Evolutionary conservation across 768 basidiomycete species (phyloP).

Genomic region (Leccinum incarnatum): DNA sequence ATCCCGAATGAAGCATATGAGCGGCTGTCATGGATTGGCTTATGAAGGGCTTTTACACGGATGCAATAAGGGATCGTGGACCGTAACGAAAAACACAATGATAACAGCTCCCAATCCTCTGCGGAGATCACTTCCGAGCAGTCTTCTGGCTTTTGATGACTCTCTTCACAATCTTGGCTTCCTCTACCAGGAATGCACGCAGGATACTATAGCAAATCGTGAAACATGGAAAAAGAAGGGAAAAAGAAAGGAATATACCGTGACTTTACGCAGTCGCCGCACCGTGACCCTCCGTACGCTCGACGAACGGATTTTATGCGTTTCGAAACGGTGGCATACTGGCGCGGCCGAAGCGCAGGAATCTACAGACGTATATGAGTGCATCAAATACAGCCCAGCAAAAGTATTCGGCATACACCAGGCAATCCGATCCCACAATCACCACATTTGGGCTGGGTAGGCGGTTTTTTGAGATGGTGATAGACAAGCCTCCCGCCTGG

Average conservation of each 20-base stretch:
- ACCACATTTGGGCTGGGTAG: conserved; percentile 92
- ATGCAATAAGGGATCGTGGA: conserved; percentile 17
- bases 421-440: conserved; percentile 94
- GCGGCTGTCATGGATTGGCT: conserved; percentile 7
- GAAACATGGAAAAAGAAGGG: not conserved
- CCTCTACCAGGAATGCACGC: conserved; percentile 97
- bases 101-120: conserved; percentile 4
- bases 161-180: conserved; percentile 99
- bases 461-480: conserved; percentile 96
- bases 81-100: conserved; percentile 9
- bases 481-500: conserved; percentile 98
- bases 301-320: conserved; percentile 94
- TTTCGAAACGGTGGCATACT: conserved; percentile 96
- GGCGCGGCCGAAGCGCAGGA: conserved; percentile 91
- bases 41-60: conserved; percentile 20
- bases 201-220: conserved; percentile 65
- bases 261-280: conserved; percentile 92
- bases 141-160: conserved; percentile 83
- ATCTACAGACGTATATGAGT: conserved; percentile 47
- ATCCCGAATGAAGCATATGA: not conserved
- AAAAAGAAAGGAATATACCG: conserved; percentile 54
- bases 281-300: conserved; percentile 97
- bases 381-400: not conserved
- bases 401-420: conserved; percentile 64
- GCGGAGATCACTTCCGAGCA: conserved; percentile 22